These are phyloP conservation scores for Blastobotrys muscicola DNA, from an alignment of 805 yeast species.

Conservation along the genomic window DNA sequence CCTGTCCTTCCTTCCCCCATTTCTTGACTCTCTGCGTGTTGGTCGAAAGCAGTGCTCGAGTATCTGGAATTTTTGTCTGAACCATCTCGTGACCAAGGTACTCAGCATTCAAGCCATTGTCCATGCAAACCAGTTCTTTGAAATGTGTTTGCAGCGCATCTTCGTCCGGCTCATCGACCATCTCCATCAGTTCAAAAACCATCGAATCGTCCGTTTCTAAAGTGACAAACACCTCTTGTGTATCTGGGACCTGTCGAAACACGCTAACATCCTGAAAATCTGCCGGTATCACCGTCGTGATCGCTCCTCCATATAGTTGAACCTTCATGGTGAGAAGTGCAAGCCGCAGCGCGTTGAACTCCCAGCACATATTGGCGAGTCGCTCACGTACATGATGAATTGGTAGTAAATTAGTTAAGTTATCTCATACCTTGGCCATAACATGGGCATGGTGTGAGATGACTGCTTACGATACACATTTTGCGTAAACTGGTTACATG, in stretches of 20 bases:
- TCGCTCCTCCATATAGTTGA: conserved; percentile 75
- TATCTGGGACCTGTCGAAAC: conserved; percentile 80
- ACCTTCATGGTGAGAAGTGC: no score
- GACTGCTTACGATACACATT: no score
- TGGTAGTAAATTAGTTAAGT: no score
- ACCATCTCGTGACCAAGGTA: no score
- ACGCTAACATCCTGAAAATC: conserved; percentile 66
- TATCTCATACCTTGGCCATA: no score
- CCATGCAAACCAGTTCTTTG: conserved; percentile 14
- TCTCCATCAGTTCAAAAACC: conserved; percentile 34
- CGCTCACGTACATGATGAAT: no score
- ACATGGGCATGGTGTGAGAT: no score
- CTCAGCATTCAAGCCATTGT: conserved; percentile 1
- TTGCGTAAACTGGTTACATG: no score
- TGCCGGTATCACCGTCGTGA: conserved; percentile 47
- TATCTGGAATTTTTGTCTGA: no score
- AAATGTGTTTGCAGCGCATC: conserved; percentile 20
- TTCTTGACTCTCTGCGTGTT: conserved; percentile 44
- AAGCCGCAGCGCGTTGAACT: no score
- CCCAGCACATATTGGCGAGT: no score
- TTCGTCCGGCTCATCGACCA: conserved; percentile 23
- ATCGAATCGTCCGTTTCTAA: conserved; percentile 26
- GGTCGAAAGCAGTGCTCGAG: conserved; percentile 32
- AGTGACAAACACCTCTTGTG: conserved; percentile 78
- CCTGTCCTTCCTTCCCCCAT: conserved; percentile 16